phyloP scores from a whole-genome alignment of 2,329 filamentous ascomycete species.

The Dryadomyces sulphureus region DNA sequence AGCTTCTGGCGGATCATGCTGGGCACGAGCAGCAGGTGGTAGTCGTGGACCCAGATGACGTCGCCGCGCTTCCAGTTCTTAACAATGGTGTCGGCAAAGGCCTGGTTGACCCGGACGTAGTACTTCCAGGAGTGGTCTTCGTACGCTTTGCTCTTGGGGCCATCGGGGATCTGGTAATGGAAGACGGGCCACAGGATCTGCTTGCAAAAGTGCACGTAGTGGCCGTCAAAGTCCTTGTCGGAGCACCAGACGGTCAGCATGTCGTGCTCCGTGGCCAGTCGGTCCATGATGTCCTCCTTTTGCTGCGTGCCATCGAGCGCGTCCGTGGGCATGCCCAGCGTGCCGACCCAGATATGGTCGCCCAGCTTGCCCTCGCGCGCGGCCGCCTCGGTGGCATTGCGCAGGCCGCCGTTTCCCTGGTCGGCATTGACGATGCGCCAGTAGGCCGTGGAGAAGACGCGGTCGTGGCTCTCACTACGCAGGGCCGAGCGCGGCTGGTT shows the following conservation, averaged over 20 bases:
- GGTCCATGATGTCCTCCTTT: constrained; percentile 71
- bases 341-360: constrained; percentile 82
- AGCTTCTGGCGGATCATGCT: constrained; percentile 79
- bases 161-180: constrained; percentile 95
- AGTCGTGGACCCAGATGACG: constrained; percentile 90
- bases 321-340: constrained; percentile 87
- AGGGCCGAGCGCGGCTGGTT: constrained; percentile 34
- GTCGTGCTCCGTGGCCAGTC: constrained; percentile 65
- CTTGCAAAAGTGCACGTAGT: constrained; percentile 95
- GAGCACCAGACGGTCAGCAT: constrained; percentile 73
- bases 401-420: constrained; percentile 82
- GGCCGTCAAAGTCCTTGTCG: constrained; percentile 86
- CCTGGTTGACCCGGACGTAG: constrained; percentile 84
- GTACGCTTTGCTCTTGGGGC: constrained; percentile 96
- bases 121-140: constrained; percentile 94
- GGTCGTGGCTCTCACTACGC: constrained; percentile 50
- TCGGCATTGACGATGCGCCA: constrained; percentile 78
- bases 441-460: constrained; percentile 58
- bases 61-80: constrained; percentile 90
- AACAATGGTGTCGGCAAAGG: constrained; percentile 80
- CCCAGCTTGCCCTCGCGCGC: constrained; percentile 51
- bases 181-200: constrained; percentile 96
- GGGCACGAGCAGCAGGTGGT: constrained; percentile 81
- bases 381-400: constrained; percentile 74
- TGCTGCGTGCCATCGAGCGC: constrained; percentile 58